These are phyloP conservation scores for Carex cristatella DNA, from an alignment of 176 grass and related monocot genomes.

Conservation along the genomic window DNA sequence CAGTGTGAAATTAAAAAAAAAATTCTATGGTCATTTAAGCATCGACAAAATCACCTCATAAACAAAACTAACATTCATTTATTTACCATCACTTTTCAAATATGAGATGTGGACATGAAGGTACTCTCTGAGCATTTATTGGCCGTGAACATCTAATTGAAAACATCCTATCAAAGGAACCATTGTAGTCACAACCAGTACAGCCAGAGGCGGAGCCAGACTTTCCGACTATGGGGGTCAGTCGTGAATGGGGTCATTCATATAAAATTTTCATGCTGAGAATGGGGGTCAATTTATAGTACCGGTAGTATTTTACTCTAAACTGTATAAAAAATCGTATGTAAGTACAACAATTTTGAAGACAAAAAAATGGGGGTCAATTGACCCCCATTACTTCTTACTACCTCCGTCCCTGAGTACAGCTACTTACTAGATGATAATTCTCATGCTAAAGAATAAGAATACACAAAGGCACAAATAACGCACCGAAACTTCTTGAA, in stretches of 20 bases:
- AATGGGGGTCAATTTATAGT: too few relatives aligned
- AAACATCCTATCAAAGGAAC: background rate
- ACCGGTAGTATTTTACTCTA: too few relatives aligned
- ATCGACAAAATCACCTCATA: background rate
- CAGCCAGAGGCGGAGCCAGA: background rate
- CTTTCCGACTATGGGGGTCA: too few relatives aligned
- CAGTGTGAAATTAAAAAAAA: background rate
- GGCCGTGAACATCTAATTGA: background rate
- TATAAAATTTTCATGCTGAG: too few relatives aligned
- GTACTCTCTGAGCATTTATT: background rate
- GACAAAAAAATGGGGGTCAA: too few relatives aligned
- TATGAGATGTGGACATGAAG: background rate
- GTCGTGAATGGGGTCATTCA: too few relatives aligned
- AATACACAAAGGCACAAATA: conserved; percentile 16
- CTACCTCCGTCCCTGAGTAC: too few relatives aligned
- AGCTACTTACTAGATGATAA: background rate
- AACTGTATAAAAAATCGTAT: too few relatives aligned
- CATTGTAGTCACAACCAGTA: background rate
- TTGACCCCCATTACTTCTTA: too few relatives aligned
- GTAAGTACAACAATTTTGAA: too few relatives aligned
- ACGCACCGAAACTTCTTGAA: conserved; percentile 76
- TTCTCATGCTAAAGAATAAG: background rate
- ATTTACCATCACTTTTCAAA: background rate
- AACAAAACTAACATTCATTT: background rate
- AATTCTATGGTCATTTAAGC: background rate